Evolutionary conservation across 2,329 filamentous ascomycete genomes (phyloP), one percentile per base, ranked within the genome.

Genomic region (Elsinoe arachidis): DNA sequence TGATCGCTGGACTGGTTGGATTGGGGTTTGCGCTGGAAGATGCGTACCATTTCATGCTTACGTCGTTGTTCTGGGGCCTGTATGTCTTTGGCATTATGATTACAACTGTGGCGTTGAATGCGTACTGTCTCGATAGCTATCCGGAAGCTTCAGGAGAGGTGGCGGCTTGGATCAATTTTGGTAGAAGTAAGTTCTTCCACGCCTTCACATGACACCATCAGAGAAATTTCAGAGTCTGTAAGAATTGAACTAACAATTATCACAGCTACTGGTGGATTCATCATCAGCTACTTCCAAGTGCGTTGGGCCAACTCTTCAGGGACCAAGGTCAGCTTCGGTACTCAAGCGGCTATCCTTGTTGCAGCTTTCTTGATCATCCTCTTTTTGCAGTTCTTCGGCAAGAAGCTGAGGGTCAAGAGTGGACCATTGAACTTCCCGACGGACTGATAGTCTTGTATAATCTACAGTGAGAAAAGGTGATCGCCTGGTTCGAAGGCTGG

Each of bases 31-130:
- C 74, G 1, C 72, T 84, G 59, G 57, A 72, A 66, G 23, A 66
- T 60, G 67, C 65, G 2, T 81, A 76, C 70, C 78, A 81, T 63
- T 82, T 75, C 66, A 79, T 81, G 74, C 68, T 73, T 1, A 71
- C 74, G 5, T 72, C 72, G 2, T 66, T 76, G 6, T 73, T 66
- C 5, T 82, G 80, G 78, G 80, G 78, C 0, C 65, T 81, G 11
- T 80, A 81, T 60, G 75, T 77, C 4, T 80, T 80, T 61, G 78
- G 78, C 1, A 75, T 80, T 65, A 82, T 80, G 76, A 73, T 79
- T 58, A 74, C 73, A 1, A 80, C 78, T 0, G 77, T 79, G 3
- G 77, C 75, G 1, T 67, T 80, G 26, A 77, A 73, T 58, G 74
- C 76, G 6, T 82, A 81, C 63, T 72, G 73, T 26, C 74, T 82